A percentile compares a stretch with the other conserved stretches of the same genome.
phyloP scores from a whole-genome alignment of 345 rosid genomes.

The Pistacia vera region DNA sequence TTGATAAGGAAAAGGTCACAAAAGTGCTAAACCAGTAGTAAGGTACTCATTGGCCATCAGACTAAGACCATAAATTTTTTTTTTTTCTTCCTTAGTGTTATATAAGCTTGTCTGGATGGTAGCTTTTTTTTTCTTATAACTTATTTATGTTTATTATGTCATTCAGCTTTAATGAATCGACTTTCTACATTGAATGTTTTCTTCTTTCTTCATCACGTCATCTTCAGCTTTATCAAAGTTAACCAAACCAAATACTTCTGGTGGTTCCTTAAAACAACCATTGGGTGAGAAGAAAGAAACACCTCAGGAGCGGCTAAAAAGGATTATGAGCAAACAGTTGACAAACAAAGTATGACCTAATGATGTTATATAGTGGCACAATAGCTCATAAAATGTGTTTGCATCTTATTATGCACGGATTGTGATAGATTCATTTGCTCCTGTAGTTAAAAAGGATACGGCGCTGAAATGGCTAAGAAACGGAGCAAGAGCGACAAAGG shows the following conservation, averaged over 20 bases:
- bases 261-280: slow-evolving; percentile 58
- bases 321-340: slow-evolving; percentile 94
- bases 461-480: slow-evolving; percentile 93
- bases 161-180: neutral
- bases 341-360: slow-evolving; percentile 75
- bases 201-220: slow-evolving; percentile 39
- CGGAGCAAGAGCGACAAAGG: slow-evolving; percentile 88
- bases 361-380: neutral
- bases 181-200: neutral
- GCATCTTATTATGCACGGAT: neutral
- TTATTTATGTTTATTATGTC: neutral
- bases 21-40: slow-evolving; percentile 52
- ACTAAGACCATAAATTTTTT: slow-evolving; percentile 1
- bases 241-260: slow-evolving; percentile 57
- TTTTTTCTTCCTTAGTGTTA: neutral
- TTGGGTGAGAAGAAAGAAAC: slow-evolving; percentile 86
- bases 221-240: slow-evolving; percentile 80
- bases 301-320: slow-evolving; percentile 95
- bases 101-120: neutral
- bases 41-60: slow-evolving; percentile 44
- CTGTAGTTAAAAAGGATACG: slow-evolving; percentile 92
- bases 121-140: neutral
- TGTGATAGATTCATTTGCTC: neutral
- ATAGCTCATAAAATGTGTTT: neutral
- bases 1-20: slow-evolving; percentile 69